Percentiles rank a stretch among this genome's conserved stretches.
These are phyloP conservation scores for Komagataella pseudopastoris DNA, from an alignment of 805 yeast genomes.

Conservation along the genomic window DNA sequence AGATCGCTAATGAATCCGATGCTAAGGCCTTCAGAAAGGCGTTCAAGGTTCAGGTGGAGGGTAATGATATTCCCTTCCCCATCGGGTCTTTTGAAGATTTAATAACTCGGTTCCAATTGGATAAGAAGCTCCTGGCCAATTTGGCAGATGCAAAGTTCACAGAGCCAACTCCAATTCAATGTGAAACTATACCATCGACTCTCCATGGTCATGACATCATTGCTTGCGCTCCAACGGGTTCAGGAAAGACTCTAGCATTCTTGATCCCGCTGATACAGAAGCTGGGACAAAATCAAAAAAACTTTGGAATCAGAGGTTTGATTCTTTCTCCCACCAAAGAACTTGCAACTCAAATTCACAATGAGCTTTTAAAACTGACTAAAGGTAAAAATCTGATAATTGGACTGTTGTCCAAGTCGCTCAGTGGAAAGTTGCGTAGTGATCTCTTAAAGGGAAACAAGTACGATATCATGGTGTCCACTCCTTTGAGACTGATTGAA, in stretches of 20 bases:
- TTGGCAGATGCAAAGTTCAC: conserved; percentile 57
- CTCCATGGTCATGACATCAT: conserved; percentile 62
- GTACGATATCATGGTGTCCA: conserved; percentile 71
- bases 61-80: conserved; percentile 82
- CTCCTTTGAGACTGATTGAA: conserved; percentile 83
- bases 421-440: conserved; percentile 54
- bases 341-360: conserved; percentile 73
- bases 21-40: conserved; percentile 48
- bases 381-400: conserved; percentile 42
- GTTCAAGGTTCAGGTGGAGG: conserved; percentile 59
- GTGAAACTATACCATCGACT: conserved; percentile 74
- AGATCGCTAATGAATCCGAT: conserved; percentile 39
- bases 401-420: conserved; percentile 57
- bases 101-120: conserved; percentile 50
- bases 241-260: conserved; percentile 92
- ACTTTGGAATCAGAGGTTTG: conserved; percentile 54
- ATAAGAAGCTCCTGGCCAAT: conserved; percentile 44
- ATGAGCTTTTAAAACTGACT: conserved; percentile 47
- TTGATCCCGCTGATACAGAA: conserved; percentile 67
- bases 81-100: conserved; percentile 83
- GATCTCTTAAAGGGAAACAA: conserved; percentile 44
- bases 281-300: conserved; percentile 15
- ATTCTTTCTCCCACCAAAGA: conserved; percentile 93
- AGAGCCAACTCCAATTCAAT: conserved; percentile 88
- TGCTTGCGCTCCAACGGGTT: conserved; percentile 97